Base-by-base conservation (phyloP, 2,329 filamentous ascomycete species). In the Dothideomycetes sp. region DNA sequence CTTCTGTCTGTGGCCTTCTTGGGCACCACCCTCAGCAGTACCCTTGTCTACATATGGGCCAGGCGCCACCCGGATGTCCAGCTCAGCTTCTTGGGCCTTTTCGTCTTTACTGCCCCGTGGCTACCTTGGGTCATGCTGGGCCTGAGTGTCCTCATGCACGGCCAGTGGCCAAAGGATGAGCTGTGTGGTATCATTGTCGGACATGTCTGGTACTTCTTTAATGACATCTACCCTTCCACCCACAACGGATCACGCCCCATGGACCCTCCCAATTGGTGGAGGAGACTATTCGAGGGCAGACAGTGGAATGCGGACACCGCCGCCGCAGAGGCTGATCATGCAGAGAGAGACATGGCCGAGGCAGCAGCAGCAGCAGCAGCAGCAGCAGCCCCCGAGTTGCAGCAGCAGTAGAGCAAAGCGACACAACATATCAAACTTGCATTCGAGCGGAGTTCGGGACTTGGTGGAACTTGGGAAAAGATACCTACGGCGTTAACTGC, bases 151-250 rank as follows among this genome's bases (percentile, higher is more conserved):
- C 72, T 94, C n/a, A 73, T 96, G 58, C 87, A 96, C 58, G 85
- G 85, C 5, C 82, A 75, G 4, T 72, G 96, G 31, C 91, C 91
- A 3, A 94, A 93, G 63, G 91, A 96, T 59, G 91, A 98, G 67
- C 82, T 98, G 47, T 86, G 93, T 66, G 91, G 91, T 3, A 86
- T 95, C 12, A 78, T 91, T 8, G 88, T 96, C 30, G 91, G 91
- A 8, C 91, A 98, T 62, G 73, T 96, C 31, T 96, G 88, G 82
- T 98, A 96, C 62, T 98, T 95, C 66, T 95, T 96, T 62, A 84
- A 80, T 44, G 91, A 98, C 59, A 88, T 98, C 12, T 98, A 94
- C 61, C 91, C 91, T 3, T 84, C 87, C 3, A 73, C 95, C 32
- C 84, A 95, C 62, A 79, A 82, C 47, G 86, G 86, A 14, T 80